Percentiles rank a stretch among this genome's conserved stretches.
Conservation (phyloP, 2,329 filamentous ascomycete species). For the Apiospora arundinis region DNA sequence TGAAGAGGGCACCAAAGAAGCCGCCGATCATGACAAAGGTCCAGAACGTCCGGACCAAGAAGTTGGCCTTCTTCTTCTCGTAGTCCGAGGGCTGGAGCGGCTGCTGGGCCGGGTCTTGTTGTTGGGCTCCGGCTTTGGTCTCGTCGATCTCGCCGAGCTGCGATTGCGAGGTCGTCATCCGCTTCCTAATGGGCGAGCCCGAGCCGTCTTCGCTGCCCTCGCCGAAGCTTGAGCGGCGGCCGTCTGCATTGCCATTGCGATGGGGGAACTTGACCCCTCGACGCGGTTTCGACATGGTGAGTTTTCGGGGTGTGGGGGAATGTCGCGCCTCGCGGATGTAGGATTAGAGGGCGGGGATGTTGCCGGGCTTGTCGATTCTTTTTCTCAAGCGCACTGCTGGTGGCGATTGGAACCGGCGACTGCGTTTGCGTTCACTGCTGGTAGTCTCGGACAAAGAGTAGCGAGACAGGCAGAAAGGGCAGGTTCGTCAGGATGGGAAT, state of each 20-base stretch:
- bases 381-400: not conserved
- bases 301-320: not conserved
- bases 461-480: conserved; percentile 4
- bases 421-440: not conserved
- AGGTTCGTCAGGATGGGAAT: not conserved
- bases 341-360: conserved; percentile 1
- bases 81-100: conserved; percentile 66
- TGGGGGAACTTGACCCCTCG: conserved; percentile 63
- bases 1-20: conserved; percentile 93
- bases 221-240: conserved; percentile 73
- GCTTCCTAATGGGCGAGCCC: conserved; percentile 36
- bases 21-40: conserved; percentile 94
- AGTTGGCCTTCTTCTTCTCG: conserved; percentile 98
- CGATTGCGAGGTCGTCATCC: conserved; percentile 29
- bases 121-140: conserved; percentile 43
- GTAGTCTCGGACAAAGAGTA: too few relatives aligned
- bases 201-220: conserved; percentile 69
- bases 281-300: conserved; percentile 45
- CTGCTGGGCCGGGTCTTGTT: conserved; percentile 40
- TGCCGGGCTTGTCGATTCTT: not conserved
- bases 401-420: not conserved
- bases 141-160: conserved; percentile 48
- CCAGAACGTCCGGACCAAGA: conserved; percentile 97
- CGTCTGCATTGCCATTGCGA: conserved; percentile 58
- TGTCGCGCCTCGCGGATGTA: not conserved